Conservation (phyloP, 345 rosid genomes). For the Pistacia vera region DNA sequence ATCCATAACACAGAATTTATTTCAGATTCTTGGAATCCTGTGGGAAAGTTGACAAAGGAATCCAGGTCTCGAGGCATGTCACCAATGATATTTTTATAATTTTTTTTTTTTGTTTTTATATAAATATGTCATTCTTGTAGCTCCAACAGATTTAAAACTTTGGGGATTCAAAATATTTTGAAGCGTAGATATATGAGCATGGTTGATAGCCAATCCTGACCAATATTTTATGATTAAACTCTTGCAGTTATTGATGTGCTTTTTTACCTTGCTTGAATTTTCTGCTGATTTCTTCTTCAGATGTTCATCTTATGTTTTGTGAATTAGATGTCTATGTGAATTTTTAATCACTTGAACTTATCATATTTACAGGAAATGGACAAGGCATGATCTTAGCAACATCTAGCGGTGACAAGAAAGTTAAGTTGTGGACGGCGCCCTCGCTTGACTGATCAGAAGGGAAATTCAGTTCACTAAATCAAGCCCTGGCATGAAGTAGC, state of each 20-base stretch:
- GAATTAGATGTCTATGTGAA: background rate
- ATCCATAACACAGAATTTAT: background rate
- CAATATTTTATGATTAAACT: background rate
- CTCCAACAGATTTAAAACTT: background rate
- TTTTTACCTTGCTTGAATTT: background rate
- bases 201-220: background rate
- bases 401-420: constrained; percentile 83
- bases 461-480: background rate
- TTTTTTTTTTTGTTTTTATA: no score
- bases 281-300: no score
- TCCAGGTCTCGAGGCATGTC: no score
- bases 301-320: no score
- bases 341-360: background rate
- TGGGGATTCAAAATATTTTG: background rate
- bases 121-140: background rate
- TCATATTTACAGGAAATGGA: constrained; percentile 52
- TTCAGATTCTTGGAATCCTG: background rate
- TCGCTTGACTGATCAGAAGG: constrained; percentile 27
- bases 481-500: background rate
- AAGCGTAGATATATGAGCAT: background rate
- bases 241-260: background rate
- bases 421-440: constrained; percentile 89
- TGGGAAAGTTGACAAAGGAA: no score
- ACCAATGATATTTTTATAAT: no score
- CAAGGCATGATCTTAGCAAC: constrained; percentile 62